Evolutionary conservation across 768 basidiomycete species (phyloP).

Genomic region (Macrolepiota albuminosa): DNA sequence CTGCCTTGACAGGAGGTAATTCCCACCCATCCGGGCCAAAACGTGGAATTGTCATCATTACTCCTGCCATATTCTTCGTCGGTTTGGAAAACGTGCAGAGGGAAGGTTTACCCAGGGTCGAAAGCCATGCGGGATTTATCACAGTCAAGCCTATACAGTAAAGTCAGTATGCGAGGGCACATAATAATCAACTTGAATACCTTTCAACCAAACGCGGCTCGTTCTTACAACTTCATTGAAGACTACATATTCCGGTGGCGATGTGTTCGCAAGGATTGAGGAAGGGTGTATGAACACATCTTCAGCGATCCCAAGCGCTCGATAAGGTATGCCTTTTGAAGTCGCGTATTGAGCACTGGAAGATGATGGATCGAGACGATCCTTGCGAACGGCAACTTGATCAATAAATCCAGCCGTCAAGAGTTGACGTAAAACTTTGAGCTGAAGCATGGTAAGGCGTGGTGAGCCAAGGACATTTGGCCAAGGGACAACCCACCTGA

Average conservation of each 20-base stretch:
- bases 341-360: slow-evolving; percentile 68
- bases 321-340: slow-evolving; percentile 78
- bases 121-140: slow-evolving; percentile 85
- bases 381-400: slow-evolving; percentile 89
- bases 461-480: slow-evolving; percentile 1
- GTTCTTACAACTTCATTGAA: slow-evolving; percentile 82
- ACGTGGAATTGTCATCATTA: slow-evolving; percentile 71
- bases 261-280: slow-evolving; percentile 60
- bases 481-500: slow-evolving; percentile 49
- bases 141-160: slow-evolving; percentile 61
- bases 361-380: slow-evolving; percentile 57
- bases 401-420: slow-evolving; percentile 90
- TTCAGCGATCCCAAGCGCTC: slow-evolving; percentile 71
- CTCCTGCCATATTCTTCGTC: slow-evolving; percentile 59
- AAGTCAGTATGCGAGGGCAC: background rate
- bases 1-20: slow-evolving; percentile 64
- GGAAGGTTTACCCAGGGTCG: slow-evolving; percentile 68
- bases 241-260: slow-evolving; percentile 84
- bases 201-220: slow-evolving; percentile 73
- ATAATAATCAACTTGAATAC: slow-evolving; percentile 28
- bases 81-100: slow-evolving; percentile 91
- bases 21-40: slow-evolving; percentile 89
- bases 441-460: slow-evolving; percentile 38
- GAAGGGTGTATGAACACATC: slow-evolving; percentile 93
- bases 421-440: slow-evolving; percentile 88